phyloP scores from a whole-genome alignment of 768 basidiomycete genomes.

The Tylopilus sp. region DNA sequence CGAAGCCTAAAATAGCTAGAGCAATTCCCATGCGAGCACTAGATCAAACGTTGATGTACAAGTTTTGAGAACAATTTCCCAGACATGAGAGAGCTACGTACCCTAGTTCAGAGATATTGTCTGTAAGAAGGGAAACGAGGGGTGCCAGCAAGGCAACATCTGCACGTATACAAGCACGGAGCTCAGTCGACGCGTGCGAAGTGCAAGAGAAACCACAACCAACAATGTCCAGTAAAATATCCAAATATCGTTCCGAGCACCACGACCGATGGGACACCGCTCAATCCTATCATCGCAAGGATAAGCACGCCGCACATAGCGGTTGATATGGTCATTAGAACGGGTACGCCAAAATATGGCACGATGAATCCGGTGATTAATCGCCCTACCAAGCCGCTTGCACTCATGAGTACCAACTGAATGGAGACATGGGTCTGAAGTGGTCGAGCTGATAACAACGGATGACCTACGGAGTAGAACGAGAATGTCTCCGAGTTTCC shows the following conservation, averaged over 20 bases:
- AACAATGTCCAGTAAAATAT: slow-evolving; percentile 44
- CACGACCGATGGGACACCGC: slow-evolving; percentile 32
- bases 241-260: slow-evolving; percentile 43
- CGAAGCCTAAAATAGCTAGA: slow-evolving; percentile 10
- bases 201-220: slow-evolving; percentile 4
- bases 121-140: slow-evolving; percentile 41
- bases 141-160: slow-evolving; percentile 40
- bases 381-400: slow-evolving; percentile 47
- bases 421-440: neutral
- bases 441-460: neutral
- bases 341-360: slow-evolving; percentile 41
- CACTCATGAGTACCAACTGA: slow-evolving; percentile 53
- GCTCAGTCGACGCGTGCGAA: neutral
- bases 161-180: slow-evolving; percentile 8
- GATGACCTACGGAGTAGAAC: slow-evolving; percentile 47
- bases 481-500: slow-evolving; percentile 44
- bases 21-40: slow-evolving; percentile 1
- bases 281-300: slow-evolving; percentile 42
- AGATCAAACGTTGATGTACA: too few species aligned
- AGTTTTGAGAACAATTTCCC: neutral
- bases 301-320: slow-evolving; percentile 34
- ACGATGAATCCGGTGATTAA: slow-evolving; percentile 43
- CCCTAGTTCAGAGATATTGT: slow-evolving; percentile 50
- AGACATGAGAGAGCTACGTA: slow-evolving; percentile 15
- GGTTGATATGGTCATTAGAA: slow-evolving; percentile 36